Evolutionary conservation across 1,284 basidiomycete species (phyloP).

Genomic region (Tylopilus orsonianus): DNA sequence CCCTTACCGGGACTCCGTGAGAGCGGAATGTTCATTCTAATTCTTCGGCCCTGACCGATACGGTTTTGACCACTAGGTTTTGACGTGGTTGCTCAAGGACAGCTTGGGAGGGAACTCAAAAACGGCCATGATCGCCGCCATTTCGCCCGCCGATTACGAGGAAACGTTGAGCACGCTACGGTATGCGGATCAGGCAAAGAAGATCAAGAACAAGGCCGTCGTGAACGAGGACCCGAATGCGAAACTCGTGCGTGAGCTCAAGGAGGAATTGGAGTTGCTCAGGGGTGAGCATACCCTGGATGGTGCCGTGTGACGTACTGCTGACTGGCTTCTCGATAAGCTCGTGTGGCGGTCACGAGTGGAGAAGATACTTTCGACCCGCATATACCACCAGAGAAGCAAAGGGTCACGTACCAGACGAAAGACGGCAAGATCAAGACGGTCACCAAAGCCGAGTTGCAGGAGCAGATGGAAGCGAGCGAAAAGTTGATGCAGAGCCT

Average conservation of each 20-base stretch:
- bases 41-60: conserved; percentile 10
- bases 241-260: conserved; percentile 96
- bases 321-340: conserved; percentile 38
- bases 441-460: conserved; percentile 94
- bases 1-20: conserved; percentile 91
- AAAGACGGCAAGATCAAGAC: conserved; percentile 94
- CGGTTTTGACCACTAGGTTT: conserved; percentile 51
- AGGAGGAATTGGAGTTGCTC: conserved; percentile 93
- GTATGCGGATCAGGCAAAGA: conserved; percentile 98
- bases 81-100: conserved; percentile 98
- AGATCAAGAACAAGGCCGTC: conserved; percentile 99
- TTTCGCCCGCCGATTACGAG: conserved; percentile 96
- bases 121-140: conserved; percentile 98
- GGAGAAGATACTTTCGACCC: conserved; percentile 85
- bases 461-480: conserved; percentile 94
- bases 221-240: conserved; percentile 99
- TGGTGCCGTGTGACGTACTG: background rate
- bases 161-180: conserved; percentile 94
- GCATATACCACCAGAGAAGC: conserved; percentile 87
- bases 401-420: conserved; percentile 93
- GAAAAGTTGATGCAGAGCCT: conserved; percentile 97
- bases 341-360: conserved; percentile 63
- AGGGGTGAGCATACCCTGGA: conserved; percentile 51
- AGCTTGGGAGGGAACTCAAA: conserved; percentile 94
- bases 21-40: conserved; percentile 26